Percentiles rank a stretch among this genome's conserved stretches.
Evolutionary conservation across 495 filamentous ascomycete genomes (phyloP).

Genomic region (Hypoxylon fragiforme): DNA sequence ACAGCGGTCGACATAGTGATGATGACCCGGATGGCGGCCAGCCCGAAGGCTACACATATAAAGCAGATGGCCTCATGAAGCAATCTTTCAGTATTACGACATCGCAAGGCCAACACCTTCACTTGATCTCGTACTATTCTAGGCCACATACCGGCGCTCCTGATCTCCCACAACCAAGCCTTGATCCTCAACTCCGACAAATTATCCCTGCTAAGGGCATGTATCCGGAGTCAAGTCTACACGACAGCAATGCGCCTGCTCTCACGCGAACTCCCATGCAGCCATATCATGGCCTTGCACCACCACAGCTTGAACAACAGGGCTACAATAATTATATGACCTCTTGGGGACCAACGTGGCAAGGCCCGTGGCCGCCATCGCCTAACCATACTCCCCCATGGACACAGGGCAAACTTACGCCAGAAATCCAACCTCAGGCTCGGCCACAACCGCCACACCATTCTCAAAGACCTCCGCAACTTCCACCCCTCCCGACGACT

Average conservation of each 20-base stretch:
- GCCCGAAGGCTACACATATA: constrained; percentile 95
- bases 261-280: constrained; percentile 54
- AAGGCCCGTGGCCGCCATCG: constrained; percentile 68
- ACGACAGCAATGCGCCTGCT: constrained; percentile 66
- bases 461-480: constrained; percentile 32
- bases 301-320: constrained; percentile 47
- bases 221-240: constrained; percentile 96
- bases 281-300: constrained; percentile 47
- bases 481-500: constrained; percentile 27
- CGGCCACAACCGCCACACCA: constrained; percentile 28
- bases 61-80: constrained; percentile 96
- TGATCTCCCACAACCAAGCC: constrained; percentile 75
- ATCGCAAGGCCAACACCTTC: constrained; percentile 83
- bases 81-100: constrained; percentile 99
- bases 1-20: constrained; percentile 77
- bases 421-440: constrained; percentile 26
- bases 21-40: constrained; percentile 77
- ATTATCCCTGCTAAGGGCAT: constrained; percentile 87
- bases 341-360: constrained; percentile 43
- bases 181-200: constrained; percentile 77
- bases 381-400: constrained; percentile 48
- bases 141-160: constrained; percentile 67
- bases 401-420: constrained; percentile 22
- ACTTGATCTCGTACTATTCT: constrained; percentile 96
- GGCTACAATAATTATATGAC: constrained; percentile 45